Evolutionary conservation across 179 eudicot genomes (phyloP).

Genomic region (Monotropa hypopitys): DNA sequence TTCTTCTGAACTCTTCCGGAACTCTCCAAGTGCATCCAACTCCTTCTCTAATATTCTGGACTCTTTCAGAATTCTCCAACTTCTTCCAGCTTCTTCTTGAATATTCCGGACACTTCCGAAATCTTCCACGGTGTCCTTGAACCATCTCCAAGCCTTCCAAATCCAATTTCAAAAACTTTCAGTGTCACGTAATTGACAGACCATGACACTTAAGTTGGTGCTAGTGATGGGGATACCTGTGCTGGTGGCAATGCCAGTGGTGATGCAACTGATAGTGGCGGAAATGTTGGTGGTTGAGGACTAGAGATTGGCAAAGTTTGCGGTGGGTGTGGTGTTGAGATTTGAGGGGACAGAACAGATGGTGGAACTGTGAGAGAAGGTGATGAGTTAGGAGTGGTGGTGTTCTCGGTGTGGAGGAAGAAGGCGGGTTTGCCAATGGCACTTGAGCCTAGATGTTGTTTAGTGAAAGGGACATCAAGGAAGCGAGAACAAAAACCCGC

Average conservation of each 20-base stretch:
- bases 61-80: no score
- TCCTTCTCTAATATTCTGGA: no score
- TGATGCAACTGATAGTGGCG: conserved; percentile 15
- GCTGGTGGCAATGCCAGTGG: conserved; percentile 19
- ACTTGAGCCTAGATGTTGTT: conserved; percentile 41
- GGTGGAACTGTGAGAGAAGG: conserved; percentile 20
- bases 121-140: no score
- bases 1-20: no score
- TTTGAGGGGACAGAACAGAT: conserved; percentile 6
- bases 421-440: conserved; percentile 28
- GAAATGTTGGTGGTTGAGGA: conserved; percentile 12
- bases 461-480: conserved; percentile 19
- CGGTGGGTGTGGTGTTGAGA: conserved; percentile 13
- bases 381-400: conserved; percentile 9
- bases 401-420: neutral
- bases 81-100: no score
- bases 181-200: no score
- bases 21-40: no score
- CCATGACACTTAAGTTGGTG: no score
- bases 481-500: conserved; percentile 15
- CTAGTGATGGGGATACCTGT: conserved; percentile 12
- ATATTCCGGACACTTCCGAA: no score
- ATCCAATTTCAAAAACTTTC: no score
- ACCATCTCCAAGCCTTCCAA: no score
- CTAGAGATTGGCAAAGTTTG: conserved; percentile 7